Conservation (phyloP, 2,329 filamentous ascomycete genomes). For the Beauveria sp. region DNA sequence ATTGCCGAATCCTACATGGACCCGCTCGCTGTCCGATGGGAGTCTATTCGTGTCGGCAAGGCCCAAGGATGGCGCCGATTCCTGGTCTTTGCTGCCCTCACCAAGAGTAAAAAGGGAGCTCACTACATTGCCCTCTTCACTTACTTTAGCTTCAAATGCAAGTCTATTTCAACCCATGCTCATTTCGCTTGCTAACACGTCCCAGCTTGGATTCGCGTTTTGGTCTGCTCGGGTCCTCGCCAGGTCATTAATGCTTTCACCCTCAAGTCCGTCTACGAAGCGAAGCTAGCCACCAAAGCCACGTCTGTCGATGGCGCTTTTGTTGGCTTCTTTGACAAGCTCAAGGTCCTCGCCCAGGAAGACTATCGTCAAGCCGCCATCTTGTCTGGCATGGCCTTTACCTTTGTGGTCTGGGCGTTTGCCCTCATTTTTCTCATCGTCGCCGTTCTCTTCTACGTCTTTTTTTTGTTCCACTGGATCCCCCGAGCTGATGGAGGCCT, state of each 20-base stretch:
- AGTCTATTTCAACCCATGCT: constrained; percentile 19
- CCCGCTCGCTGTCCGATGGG: constrained; percentile 72
- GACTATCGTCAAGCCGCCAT: constrained; percentile 76
- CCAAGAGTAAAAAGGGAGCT: constrained; percentile 82
- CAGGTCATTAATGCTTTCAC: constrained; percentile 88
- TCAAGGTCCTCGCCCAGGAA: constrained; percentile 62
- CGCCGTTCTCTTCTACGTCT: constrained; percentile 70
- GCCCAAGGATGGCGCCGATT: constrained; percentile 83
- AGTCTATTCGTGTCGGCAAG: constrained; percentile 67
- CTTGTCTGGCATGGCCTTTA: constrained; percentile 87
- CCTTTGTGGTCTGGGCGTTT: constrained; percentile 80
- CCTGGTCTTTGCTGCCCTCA: constrained; percentile 84
- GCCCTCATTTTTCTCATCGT: constrained; percentile 67
- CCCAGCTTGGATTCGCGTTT: constrained; percentile 74
- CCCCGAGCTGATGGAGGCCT: constrained; percentile 73
- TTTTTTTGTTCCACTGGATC: constrained; percentile 91
- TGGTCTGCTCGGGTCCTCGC: constrained; percentile 86
- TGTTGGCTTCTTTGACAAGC: constrained; percentile 74
- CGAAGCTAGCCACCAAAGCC: constrained; percentile 54
- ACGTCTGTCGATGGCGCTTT: constrained; percentile 53
- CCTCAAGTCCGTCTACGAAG: constrained; percentile 72
- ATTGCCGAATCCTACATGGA: constrained; percentile 91
- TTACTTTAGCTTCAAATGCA: constrained; percentile 68
- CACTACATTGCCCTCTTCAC: constrained; percentile 88
- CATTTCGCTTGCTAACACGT: constrained; percentile 11